Evolutionary conservation across 1,284 basidiomycete genomes (phyloP).

Genomic region (Rhodotorula mucilaginosa): DNA sequence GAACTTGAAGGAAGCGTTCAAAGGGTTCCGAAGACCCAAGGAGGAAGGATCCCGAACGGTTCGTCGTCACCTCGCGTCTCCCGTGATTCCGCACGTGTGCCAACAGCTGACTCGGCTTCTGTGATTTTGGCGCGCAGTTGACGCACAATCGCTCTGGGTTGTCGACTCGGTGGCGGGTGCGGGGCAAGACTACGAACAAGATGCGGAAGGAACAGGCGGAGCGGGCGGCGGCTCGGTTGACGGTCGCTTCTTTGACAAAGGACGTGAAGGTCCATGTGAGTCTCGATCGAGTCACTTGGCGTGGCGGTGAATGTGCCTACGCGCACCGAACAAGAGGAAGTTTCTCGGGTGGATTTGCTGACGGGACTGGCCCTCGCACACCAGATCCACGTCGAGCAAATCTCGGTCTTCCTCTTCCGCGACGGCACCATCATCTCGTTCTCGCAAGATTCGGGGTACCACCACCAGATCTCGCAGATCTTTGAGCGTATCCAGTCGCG

Average conservation of each 20-base stretch:
- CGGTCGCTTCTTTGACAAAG: slow-evolving; percentile 25
- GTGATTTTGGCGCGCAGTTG: background rate
- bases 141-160: slow-evolving; percentile 19
- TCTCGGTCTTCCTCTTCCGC: slow-evolving; percentile 31
- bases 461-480: slow-evolving; percentile 17
- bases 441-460: slow-evolving; percentile 33
- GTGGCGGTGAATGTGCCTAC: no score
- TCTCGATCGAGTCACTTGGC: background rate
- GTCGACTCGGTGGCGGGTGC: background rate
- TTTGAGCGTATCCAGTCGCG: slow-evolving; percentile 28
- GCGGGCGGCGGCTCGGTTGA: slow-evolving; percentile 24
- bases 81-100: no score
- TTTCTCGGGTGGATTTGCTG: background rate
- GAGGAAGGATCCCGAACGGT: slow-evolving; percentile 13
- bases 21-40: background rate
- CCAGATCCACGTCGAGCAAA: slow-evolving; percentile 36
- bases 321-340: background rate
- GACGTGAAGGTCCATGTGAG: slow-evolving; percentile 31
- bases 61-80: background rate
- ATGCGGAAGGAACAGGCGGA: slow-evolving; percentile 15
- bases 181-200: background rate
- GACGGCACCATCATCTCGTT: slow-evolving; percentile 29
- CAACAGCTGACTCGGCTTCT: no score
- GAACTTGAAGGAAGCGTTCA: slow-evolving; percentile 15
- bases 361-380: background rate